Evolutionary conservation across 768 basidiomycete genomes (phyloP), one percentile per base, ranked within the genome.

Genomic region (Agrocybe chaxingu): DNA sequence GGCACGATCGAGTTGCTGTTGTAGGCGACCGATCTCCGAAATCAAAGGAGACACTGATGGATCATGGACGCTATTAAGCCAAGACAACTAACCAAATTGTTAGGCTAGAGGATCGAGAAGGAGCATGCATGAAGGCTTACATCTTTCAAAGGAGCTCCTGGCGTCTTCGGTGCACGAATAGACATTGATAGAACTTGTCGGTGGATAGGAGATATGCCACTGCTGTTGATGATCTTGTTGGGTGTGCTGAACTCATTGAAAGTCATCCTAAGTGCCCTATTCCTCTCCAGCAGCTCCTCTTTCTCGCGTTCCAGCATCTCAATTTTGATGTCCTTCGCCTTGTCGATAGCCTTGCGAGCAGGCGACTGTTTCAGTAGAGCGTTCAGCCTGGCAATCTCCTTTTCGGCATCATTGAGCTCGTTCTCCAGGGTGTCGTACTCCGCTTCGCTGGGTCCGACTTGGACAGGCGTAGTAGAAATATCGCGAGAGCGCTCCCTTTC

Each of bases 341-440:
- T 81, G 18, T 89, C 86, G 50, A 93, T 80, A 0, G 91, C 88
- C 58, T 85, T 86, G 9, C 84, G 78, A 47, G 83, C 84, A 11
- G 87, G 88, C 13, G 85, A 89, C 54, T 89, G 85, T 30, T 76
- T 77, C 39, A 92, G 70, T 31, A 87, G 61, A 0, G 80, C 75
- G n/a, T 76, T 79, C 38, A 94, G 69, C 35, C 80, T 77, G 0
- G 84, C 85, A 51, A 91, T 85, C 64, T 92, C 89, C 60, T 70
- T 80, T 61, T 90, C 75, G 0, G 92, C 90, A 0, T 80, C 76
- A 50, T 90, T 87, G 38, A 94, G 77, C 58, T 92, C 90, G 2
- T 73, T 71, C 63, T 93, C 89, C 45, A 94, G 72, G 0, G 72
- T 78, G 51, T 84, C 83, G 24, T 81, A 66, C 16, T 90, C 88